A percentile compares a stretch with the other conserved stretches of the same genome.
These are phyloP conservation scores for Myxozyma kluyveri DNA, from an alignment of 805 yeast genomes.

Conservation along the genomic window DNA sequence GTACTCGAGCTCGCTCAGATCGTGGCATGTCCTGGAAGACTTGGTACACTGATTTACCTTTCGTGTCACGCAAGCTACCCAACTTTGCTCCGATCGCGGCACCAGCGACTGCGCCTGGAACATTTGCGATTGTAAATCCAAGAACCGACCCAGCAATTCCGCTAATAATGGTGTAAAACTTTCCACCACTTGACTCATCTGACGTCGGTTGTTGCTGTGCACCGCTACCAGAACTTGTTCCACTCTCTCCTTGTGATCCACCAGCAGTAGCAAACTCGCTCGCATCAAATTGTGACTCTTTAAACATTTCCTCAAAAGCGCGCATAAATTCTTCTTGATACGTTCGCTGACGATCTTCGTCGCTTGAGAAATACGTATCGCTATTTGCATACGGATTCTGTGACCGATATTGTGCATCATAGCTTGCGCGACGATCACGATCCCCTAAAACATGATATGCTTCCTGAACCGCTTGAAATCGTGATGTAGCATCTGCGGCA, in stretches of 20 bases:
- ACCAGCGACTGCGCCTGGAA: conserved; percentile 33
- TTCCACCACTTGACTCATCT: background rate
- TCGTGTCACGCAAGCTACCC: conserved; percentile 29
- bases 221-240: too few species aligned
- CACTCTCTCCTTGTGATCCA: background rate
- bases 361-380: conserved; percentile 4
- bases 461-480: conserved; percentile 30
- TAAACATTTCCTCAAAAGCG: conserved; percentile 32
- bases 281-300: conserved; percentile 22
- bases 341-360: conserved; percentile 19
- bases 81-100: conserved; percentile 30
- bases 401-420: conserved; percentile 24
- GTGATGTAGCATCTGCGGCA: conserved; percentile 23
- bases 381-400: conserved; percentile 4
- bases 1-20: conserved; percentile 16
- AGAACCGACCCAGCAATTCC: conserved; percentile 29
- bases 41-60: conserved; percentile 29
- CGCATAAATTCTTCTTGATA: conserved; percentile 27
- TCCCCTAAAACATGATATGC: conserved; percentile 32
- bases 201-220: background rate
- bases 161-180: conserved; percentile 19
- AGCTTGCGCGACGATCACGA: conserved; percentile 19
- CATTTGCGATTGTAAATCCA: conserved; percentile 32
- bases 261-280: background rate
- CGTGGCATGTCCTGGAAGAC: conserved; percentile 30